phyloP scores from a whole-genome alignment of 306 rosid genomes.

The Castanea crenata region DNA sequence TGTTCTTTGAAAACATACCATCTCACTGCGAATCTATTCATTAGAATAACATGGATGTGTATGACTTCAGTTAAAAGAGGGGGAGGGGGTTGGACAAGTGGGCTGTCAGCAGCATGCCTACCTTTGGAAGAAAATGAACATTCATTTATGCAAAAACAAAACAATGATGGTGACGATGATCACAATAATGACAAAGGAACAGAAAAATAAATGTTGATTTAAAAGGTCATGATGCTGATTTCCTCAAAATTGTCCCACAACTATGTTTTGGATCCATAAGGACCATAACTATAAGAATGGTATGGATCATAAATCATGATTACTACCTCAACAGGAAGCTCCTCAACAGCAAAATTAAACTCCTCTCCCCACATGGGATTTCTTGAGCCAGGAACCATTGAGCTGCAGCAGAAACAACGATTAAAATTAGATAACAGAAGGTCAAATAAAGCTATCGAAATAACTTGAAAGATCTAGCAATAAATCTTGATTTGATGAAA shows the following conservation, averaged over 20 bases:
- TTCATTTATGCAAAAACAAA: background rate
- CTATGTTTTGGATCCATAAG: background rate
- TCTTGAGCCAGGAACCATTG: slow-evolving; percentile 99
- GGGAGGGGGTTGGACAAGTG: background rate
- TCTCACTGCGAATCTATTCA: background rate
- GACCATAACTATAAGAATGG: background rate
- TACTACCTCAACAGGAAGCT: slow-evolving; percentile 91
- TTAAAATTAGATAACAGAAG: slow-evolving; percentile 14
- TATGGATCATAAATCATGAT: slow-evolving; percentile 1
- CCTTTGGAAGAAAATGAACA: background rate
- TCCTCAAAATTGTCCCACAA: background rate
- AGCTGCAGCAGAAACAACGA: slow-evolving; percentile 58
- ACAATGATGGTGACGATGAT: background rate
- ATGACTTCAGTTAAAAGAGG: background rate
- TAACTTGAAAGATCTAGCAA: slow-evolving; percentile 9
- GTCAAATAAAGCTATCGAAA: slow-evolving; percentile 4
- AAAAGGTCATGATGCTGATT: background rate
- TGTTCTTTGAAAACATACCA: background rate
- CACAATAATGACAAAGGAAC: background rate
- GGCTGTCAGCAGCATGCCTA: background rate
- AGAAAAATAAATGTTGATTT: background rate
- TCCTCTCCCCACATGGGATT: slow-evolving; percentile 99
- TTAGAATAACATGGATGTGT: background rate
- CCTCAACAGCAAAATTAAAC: slow-evolving; percentile 89
- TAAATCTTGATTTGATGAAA: slow-evolving; percentile 6